Conservation (phyloP, 2,329 filamentous ascomycete genomes). For the Aspergillus latus region DNA sequence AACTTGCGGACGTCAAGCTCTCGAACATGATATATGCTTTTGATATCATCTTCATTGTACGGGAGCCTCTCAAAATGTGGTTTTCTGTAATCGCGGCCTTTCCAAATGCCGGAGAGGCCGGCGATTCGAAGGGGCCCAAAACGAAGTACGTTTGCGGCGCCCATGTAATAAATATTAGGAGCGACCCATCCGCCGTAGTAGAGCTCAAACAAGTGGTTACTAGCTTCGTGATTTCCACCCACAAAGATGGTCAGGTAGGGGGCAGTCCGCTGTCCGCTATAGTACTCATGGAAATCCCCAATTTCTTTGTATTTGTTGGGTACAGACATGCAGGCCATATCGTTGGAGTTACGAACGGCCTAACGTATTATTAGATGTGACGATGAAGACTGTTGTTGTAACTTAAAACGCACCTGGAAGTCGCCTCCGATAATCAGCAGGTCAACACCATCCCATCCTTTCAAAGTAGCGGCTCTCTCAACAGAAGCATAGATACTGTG, state of each 20-base stretch:
- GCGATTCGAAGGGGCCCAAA: conserved; percentile 84
- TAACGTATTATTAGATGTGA: conserved; percentile 35
- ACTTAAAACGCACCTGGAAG: conserved; percentile 66
- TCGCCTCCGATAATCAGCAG: conserved; percentile 93
- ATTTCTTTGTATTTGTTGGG: conserved; percentile 83
- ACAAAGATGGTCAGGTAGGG: conserved; percentile 92
- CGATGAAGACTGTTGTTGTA: background rate
- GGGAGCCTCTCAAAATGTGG: conserved; percentile 83
- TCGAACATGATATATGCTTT: conserved; percentile 83
- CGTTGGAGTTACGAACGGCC: conserved; percentile 83
- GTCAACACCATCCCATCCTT: conserved; percentile 79
- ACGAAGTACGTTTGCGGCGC: conserved; percentile 83
- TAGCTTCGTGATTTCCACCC: conserved; percentile 92
- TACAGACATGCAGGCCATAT: conserved; percentile 85
- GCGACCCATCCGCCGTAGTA: conserved; percentile 98
- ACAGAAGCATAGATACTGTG: conserved; percentile 88
- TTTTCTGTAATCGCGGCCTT: conserved; percentile 81
- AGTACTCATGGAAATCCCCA: conserved; percentile 93
- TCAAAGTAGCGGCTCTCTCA: conserved; percentile 64
- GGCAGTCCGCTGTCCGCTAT: conserved; percentile 72
- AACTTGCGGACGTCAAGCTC: conserved; percentile 91
- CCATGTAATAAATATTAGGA: conserved; percentile 95
- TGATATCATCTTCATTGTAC: conserved; percentile 73
- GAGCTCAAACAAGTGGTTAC: conserved; percentile 84
- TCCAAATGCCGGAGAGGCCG: conserved; percentile 92